Conservation (phyloP, 2,329 filamentous ascomycete species). For the Colletotrichum costaricense region DNA sequence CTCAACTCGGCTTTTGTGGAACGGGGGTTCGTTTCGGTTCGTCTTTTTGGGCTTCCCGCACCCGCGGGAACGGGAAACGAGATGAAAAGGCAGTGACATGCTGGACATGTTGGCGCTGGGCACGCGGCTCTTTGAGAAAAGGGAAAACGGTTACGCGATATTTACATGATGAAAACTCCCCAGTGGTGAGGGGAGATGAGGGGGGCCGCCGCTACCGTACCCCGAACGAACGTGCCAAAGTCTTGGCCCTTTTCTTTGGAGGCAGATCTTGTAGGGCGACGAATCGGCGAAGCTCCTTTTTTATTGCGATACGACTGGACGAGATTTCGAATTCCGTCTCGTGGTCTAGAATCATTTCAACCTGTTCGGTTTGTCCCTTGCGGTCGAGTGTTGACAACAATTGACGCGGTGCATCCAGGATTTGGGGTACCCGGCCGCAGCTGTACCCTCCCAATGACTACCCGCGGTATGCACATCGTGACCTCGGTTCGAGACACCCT, state of each 20-base stretch:
- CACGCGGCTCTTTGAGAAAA: neutral
- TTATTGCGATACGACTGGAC: neutral
- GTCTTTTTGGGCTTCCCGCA: conserved; percentile 1
- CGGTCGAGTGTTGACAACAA: neutral
- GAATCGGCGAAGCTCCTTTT: neutral
- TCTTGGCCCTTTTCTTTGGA: conserved; percentile 6
- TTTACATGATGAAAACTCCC: conserved; percentile 34
- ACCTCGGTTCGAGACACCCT: neutral
- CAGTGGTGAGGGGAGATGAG: neutral
- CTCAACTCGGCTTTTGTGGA: conserved; percentile 20
- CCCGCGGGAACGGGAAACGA: conserved; percentile 13
- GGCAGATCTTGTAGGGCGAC: neutral
- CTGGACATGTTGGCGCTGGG: neutral
- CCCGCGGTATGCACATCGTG: neutral
- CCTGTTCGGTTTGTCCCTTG: neutral
- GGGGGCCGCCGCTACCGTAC: no score
- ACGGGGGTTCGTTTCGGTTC: neutral
- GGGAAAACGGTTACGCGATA: neutral
- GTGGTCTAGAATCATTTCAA: neutral
- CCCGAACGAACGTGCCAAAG: neutral
- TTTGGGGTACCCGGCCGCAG: neutral
- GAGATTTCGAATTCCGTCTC: neutral
- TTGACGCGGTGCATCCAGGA: no score
- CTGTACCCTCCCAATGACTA: neutral
- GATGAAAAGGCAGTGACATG: conserved; percentile 1